Evolutionary conservation across 768 basidiomycete genomes (phyloP).

Genomic region (Floccularia luteovirens): DNA sequence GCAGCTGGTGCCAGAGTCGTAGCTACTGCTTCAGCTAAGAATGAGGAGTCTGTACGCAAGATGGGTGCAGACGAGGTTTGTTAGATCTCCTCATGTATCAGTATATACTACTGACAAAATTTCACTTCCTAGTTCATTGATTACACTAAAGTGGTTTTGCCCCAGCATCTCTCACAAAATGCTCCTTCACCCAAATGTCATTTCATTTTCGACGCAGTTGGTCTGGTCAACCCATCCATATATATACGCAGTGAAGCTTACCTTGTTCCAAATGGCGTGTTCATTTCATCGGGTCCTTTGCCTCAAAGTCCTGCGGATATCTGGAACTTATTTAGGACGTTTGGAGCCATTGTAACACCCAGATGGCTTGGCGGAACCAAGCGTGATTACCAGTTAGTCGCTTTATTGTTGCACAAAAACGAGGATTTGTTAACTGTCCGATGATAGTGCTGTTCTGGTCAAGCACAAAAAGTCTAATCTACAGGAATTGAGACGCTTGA

Average conservation of each 20-base stretch:
- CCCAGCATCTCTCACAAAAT: conserved; percentile 32
- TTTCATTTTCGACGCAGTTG: conserved; percentile 54
- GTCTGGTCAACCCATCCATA: conserved; percentile 35
- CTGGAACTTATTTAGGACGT: conserved; percentile 20
- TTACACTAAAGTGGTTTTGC: conserved; percentile 47
- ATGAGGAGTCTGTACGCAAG: conserved; percentile 45
- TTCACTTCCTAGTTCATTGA: conserved; percentile 40
- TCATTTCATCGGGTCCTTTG: conserved; percentile 44
- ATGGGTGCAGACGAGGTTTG: conserved; percentile 63
- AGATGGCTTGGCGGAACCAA: conserved; percentile 45
- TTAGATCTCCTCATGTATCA: conserved; percentile 1
- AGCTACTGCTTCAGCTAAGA: conserved; percentile 52
- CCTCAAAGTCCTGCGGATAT: conserved; percentile 25
- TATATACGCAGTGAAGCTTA: conserved; percentile 46
- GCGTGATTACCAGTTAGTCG: conserved; percentile 23
- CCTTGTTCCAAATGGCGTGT: conserved; percentile 44
- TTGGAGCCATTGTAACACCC: conserved; percentile 31
- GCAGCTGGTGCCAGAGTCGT: conserved; percentile 50
- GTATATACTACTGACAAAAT: too few species aligned
- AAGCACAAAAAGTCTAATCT: conserved; percentile 25
- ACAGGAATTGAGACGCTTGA: conserved; percentile 22
- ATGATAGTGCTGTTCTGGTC: conserved; percentile 23
- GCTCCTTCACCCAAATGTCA: conserved; percentile 46
- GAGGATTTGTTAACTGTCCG: neutral
- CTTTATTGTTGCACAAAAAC: neutral